A percentile compares a stretch with the other conserved stretches of the same genome.
Conservation (phyloP, 2,329 filamentous ascomycete species). For the Calonectria leucothoes region DNA sequence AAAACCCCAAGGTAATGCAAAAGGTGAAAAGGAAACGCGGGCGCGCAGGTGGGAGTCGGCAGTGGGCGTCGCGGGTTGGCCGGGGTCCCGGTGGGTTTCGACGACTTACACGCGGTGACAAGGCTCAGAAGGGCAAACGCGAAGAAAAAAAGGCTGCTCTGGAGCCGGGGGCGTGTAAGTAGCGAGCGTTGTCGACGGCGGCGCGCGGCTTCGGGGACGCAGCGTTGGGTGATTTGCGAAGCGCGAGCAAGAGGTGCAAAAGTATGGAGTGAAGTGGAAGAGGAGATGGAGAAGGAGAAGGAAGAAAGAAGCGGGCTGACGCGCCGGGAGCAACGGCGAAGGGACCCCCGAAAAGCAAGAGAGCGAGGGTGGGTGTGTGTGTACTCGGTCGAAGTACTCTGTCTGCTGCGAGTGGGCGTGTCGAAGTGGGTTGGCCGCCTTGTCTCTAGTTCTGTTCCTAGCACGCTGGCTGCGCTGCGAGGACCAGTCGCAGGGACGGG, state of each 20-base stretch:
- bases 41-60: conserved; percentile 36
- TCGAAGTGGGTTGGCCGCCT: conserved; percentile 17
- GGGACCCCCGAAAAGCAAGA: conserved; percentile 43
- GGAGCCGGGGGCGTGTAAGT: conserved; percentile 10
- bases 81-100: conserved; percentile 21
- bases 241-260: conserved; percentile 17
- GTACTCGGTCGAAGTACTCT: conserved; percentile 11
- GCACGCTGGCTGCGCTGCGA: conserved; percentile 13
- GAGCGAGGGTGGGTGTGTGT: conserved; percentile 26
- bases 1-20: conserved; percentile 24
- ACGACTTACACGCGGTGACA: conserved; percentile 48
- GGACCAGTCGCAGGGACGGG: conserved; percentile 11
- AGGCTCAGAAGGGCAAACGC: conserved; percentile 24
- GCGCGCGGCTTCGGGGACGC: conserved; percentile 18
- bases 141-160: conserved; percentile 24
- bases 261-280: conserved; percentile 21
- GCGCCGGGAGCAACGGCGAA: conserved; percentile 43
- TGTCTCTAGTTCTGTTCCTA: conserved; percentile 12
- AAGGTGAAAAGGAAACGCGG: conserved; percentile 29
- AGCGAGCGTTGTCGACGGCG: not conserved
- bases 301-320: conserved; percentile 41
- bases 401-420: conserved; percentile 1
- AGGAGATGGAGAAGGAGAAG: conserved; percentile 30
- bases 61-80: conserved; percentile 37
- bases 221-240: conserved; percentile 7